Base-by-base conservation (phyloP, 805 yeast genomes). In the Babjeviella inositovora region DNA sequence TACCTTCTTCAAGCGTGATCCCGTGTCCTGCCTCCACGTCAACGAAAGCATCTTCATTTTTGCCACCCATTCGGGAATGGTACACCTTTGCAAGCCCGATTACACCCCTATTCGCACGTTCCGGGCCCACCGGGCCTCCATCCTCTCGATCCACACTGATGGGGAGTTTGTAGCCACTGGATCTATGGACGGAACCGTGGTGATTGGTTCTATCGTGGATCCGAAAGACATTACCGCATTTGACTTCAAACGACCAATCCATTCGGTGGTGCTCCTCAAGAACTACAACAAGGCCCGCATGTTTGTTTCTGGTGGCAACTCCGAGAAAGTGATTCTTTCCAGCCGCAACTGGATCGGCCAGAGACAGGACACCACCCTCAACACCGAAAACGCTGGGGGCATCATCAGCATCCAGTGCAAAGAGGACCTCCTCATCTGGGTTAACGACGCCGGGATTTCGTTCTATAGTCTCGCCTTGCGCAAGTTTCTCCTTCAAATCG, bases 121-220 rank as follows among this genome's bases (percentile, higher is more conserved):
- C 29, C 67, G 81, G 34, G 84, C 87, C 1, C 94, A 92, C 38
- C 58, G 80, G 22, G 84, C 96, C 0, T 81, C 95, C 0, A 65
- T 90, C 2, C 47, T 85, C 19, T 66, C 81, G 0, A 57, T 82
- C 1, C 66, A 71, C 25, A 59, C 76, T 2, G 92, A 81, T 38
- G 90, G 92, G 1, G 47, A 47, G 6, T 69, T 61, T 37, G 68
- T 90, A 29, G 92, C 90, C 0, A 72, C 93, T 0, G 94, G 85
- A 0, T 82, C 96, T 0, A 73, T 87, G 54, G 98, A 90, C 41
- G 98, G 98, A 1, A 77, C 93, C 0, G 76, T 87, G 0, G 82
- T 82, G 2, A 64, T 82, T 4, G 90, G 94, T 0, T 64, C 84
- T 2, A 50, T 80, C 2, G 28, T 32, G 2, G 77, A 74, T 31